A percentile compares a stretch with the other conserved stretches of the same genome.
Evolutionary conservation across 768 basidiomycete species (phyloP).

Genomic region (Trametes meyenii): DNA sequence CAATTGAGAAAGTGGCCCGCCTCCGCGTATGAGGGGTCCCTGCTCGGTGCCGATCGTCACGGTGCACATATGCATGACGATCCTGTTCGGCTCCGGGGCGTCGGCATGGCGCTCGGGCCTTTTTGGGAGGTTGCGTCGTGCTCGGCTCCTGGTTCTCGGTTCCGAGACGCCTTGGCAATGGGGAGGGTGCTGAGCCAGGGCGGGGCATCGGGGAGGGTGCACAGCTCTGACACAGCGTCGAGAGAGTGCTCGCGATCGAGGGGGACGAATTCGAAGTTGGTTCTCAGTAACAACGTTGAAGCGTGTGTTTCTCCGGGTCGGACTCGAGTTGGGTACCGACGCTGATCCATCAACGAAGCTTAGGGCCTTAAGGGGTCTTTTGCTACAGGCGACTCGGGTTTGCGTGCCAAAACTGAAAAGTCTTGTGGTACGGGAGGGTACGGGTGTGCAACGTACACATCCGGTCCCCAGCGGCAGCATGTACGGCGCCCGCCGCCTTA

Average conservation of each 20-base stretch:
- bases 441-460: background rate
- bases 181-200: background rate
- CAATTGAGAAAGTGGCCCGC: too few relatives aligned
- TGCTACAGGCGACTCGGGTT: too few relatives aligned
- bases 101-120: background rate
- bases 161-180: background rate
- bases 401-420: background rate
- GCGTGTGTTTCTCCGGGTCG: too few relatives aligned
- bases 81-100: background rate
- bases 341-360: background rate
- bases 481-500: background rate
- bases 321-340: too few relatives aligned
- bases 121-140: background rate
- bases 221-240: slow-evolving; percentile 6
- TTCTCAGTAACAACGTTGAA: too few relatives aligned
- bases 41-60: too few relatives aligned
- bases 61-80: background rate
- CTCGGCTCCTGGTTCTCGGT: background rate
- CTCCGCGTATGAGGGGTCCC: too few relatives aligned
- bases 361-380: background rate
- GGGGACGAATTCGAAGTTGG: too few relatives aligned
- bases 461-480: background rate
- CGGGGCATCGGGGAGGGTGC: background rate
- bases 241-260: background rate
- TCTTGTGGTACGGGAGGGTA: too few relatives aligned